Evolutionary conservation across 2,329 filamentous ascomycete species (phyloP).

Genomic region (Claviceps citrina): DNA sequence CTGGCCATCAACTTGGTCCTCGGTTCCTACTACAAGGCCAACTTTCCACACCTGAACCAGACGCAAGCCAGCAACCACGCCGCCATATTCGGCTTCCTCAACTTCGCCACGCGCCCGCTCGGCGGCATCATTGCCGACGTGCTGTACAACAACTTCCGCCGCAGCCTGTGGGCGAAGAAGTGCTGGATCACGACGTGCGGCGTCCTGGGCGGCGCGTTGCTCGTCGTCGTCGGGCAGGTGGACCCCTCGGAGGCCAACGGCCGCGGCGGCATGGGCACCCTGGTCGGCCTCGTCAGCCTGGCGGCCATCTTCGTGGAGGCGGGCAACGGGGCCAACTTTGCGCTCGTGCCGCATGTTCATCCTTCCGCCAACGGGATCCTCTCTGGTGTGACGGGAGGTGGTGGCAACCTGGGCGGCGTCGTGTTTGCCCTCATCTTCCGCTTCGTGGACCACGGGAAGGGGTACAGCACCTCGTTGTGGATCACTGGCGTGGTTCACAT

Average conservation of each 20-base stretch:
- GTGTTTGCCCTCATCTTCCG: constrained; percentile 73
- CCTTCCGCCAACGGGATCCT: constrained; percentile 66
- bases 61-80: constrained; percentile 46
- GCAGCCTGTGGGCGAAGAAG: constrained; percentile 22
- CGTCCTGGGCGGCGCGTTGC: constrained; percentile 40
- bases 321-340: constrained; percentile 74
- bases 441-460: constrained; percentile 44
- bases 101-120: constrained; percentile 49
- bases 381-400: constrained; percentile 62
- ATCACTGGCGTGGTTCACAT: constrained; percentile 68
- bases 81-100: constrained; percentile 61
- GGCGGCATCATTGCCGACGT: constrained; percentile 43
- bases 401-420: constrained; percentile 73
- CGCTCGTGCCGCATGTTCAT: constrained; percentile 74
- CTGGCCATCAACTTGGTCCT: constrained; percentile 47
- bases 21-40: constrained; percentile 41
- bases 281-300: constrained; percentile 64
- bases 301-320: constrained; percentile 74
- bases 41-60: constrained; percentile 42
- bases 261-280: constrained; percentile 29
- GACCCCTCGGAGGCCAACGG: constrained; percentile 40
- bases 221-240: constrained; percentile 46
- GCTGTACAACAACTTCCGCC: constrained; percentile 26
- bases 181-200: constrained; percentile 40
- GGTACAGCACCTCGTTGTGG: constrained; percentile 62